Evolutionary conservation across 495 filamentous ascomycete genomes (phyloP).

Genomic region (Talaromyces thailandensis): DNA sequence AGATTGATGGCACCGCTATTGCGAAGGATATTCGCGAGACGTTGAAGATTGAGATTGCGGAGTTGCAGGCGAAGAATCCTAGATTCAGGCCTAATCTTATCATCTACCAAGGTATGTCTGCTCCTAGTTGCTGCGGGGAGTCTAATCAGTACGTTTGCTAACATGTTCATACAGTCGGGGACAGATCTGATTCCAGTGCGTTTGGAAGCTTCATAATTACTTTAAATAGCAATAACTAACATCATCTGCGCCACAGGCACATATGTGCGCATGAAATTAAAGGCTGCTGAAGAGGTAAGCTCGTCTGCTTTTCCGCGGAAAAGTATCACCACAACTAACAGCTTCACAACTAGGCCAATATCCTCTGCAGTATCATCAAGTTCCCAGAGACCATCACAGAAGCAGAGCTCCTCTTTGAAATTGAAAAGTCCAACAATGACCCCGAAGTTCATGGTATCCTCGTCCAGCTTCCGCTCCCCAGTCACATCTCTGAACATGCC

Average conservation of each 20-base stretch:
- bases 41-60: slow-evolving; percentile 67
- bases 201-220: neutral
- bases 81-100: slow-evolving; percentile 80
- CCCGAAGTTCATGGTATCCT: slow-evolving; percentile 82
- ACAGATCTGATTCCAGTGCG: slow-evolving; percentile 6
- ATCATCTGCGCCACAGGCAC: slow-evolving; percentile 50
- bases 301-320: slow-evolving; percentile 1
- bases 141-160: neutral
- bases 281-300: slow-evolving; percentile 83
- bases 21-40: slow-evolving; percentile 79
- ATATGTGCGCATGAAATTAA: slow-evolving; percentile 99
- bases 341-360: slow-evolving; percentile 58
- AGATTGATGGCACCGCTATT: slow-evolving; percentile 93
- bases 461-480: slow-evolving; percentile 85
- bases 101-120: slow-evolving; percentile 82
- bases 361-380: slow-evolving; percentile 75
- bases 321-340: slow-evolving; percentile 8
- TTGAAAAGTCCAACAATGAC: slow-evolving; percentile 80
- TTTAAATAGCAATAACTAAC: neutral
- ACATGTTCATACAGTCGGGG: neutral
- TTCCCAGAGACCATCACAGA: slow-evolving; percentile 76
- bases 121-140: neutral
- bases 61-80: slow-evolving; percentile 71
- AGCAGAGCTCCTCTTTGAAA: slow-evolving; percentile 72
- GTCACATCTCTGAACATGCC: slow-evolving; percentile 77